Evolutionary conservation across 2,329 filamentous ascomycete species (phyloP), one percentile per base, ranked within the genome.

Genomic region (Colletotrichum eleusines): DNA sequence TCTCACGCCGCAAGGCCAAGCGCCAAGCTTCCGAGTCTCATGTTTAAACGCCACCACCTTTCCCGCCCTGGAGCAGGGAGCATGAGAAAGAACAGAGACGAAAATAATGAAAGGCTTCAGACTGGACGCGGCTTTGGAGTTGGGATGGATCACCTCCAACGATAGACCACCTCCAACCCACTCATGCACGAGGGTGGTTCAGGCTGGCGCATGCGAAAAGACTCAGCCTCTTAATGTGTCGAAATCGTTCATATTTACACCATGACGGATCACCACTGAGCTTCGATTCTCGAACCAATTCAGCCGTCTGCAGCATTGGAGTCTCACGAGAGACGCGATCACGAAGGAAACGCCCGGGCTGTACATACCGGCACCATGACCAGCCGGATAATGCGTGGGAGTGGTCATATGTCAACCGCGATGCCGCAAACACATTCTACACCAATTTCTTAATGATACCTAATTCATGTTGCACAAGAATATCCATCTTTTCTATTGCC

Each of bases 1-100:
- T 79, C 62, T 61, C 75, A 60, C 76, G 75, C 66, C 79, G 79
- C 76, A 80, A 77, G 76, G 79, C 69, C 50, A 63, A 69, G 44
- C 54, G 40, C 28, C 63, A 76, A 26, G 75, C 77, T n/a, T 81
- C 23, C 8, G 79, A 53, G 16, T 28, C 44, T 18, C 23, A 46
- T 7, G 68, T 28, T 9, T 71, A 63, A 68, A 35, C 18, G 18
- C 26, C 33, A 63, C 35, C 20, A 28, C n/a, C 11, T 48, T 33
- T 28, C 11, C 8, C 44, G 44, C 44, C 44, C 9, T 20, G 20
- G 20, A 23, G 9, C 44, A 46, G 26, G 18, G n/a, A 62, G 9
- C 35, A 26, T 35, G 14, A 26, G 33, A 42, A 40, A 35, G 18
- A 38, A 38, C 31, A 53, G 44, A 48, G 64, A 44, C 38, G 48